These are phyloP conservation scores for Colletotrichum sp. DNA, from an alignment of 2,329 filamentous ascomycete species.

Conservation along the genomic window DNA sequence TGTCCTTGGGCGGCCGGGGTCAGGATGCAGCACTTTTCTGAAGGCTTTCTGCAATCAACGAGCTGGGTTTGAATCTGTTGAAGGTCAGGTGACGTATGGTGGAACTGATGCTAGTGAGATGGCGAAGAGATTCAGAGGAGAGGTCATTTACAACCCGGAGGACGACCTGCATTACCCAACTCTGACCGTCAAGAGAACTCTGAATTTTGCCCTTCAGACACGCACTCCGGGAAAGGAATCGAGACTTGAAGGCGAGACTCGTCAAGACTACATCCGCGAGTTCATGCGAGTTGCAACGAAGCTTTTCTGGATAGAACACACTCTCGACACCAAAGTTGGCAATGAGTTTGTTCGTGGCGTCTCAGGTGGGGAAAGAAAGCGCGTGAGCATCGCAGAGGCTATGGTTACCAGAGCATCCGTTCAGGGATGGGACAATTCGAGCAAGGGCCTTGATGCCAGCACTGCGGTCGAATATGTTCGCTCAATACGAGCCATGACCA, in stretches of 20 bases:
- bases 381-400: slow-evolving; percentile 77
- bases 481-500: slow-evolving; percentile 68
- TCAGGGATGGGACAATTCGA: slow-evolving; percentile 77
- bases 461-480: slow-evolving; percentile 71
- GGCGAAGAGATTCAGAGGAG: slow-evolving; percentile 59
- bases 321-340: slow-evolving; percentile 69
- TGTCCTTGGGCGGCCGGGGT: slow-evolving; percentile 60
- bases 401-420: slow-evolving; percentile 62
- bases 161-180: slow-evolving; percentile 72
- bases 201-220: slow-evolving; percentile 70
- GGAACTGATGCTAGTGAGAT: slow-evolving; percentile 48
- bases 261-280: slow-evolving; percentile 57
- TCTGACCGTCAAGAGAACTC: slow-evolving; percentile 68
- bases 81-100: slow-evolving; percentile 70
- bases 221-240: slow-evolving; percentile 57
- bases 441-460: slow-evolving; percentile 66
- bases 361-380: slow-evolving; percentile 70
- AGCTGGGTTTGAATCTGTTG: slow-evolving; percentile 64
- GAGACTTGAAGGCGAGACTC: slow-evolving; percentile 61
- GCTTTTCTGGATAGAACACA: slow-evolving; percentile 73
- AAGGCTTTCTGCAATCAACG: slow-evolving; percentile 74
- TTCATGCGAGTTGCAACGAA: slow-evolving; percentile 67
- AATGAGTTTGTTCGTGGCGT: slow-evolving; percentile 68
- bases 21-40: slow-evolving; percentile 61
- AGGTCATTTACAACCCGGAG: slow-evolving; percentile 73